Conservation (phyloP, 2,329 filamentous ascomycete species). For the Epichloe bromicola region DNA sequence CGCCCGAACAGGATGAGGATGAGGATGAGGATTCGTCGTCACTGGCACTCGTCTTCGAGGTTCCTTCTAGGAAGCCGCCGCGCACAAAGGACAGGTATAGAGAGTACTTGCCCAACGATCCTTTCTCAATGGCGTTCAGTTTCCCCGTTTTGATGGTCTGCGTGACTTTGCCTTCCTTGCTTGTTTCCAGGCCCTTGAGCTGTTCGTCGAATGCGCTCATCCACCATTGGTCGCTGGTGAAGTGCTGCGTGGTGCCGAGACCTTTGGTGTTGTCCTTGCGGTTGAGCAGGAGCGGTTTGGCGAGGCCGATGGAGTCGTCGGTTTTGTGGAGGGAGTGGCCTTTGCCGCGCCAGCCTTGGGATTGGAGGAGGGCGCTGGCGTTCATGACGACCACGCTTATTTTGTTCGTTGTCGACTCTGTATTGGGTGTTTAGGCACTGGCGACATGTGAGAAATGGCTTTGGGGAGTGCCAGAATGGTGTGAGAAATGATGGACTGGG, state of each 20-base stretch:
- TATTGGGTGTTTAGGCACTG: neutral
- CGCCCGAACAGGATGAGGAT: conserved; percentile 2
- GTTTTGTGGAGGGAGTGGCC: conserved; percentile 77
- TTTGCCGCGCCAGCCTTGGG: conserved; percentile 80
- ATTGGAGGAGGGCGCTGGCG: conserved; percentile 66
- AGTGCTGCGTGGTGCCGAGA: conserved; percentile 61
- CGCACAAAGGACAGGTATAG: conserved; percentile 78
- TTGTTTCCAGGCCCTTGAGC: conserved; percentile 63
- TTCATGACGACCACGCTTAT: conserved; percentile 46
- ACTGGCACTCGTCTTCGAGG: conserved; percentile 29
- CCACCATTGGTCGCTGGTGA: conserved; percentile 85
- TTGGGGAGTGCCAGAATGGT: neutral
- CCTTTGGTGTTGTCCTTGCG: conserved; percentile 73
- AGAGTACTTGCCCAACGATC: conserved; percentile 42
- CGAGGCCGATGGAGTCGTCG: conserved; percentile 61
- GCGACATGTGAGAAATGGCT: neutral
- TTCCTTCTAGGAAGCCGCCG: conserved; percentile 66
- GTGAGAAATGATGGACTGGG: neutral
- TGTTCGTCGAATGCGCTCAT: conserved; percentile 87
- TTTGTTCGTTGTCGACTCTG: neutral
- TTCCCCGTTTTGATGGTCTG: conserved; percentile 42
- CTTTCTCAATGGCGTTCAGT: conserved; percentile 42
- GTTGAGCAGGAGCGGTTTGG: conserved; percentile 69
- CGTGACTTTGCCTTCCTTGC: conserved; percentile 40
- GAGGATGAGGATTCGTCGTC: conserved; percentile 2